phyloP scores from a whole-genome alignment of 2,329 filamentous ascomycete species.

The Clarireedia paspali region DNA sequence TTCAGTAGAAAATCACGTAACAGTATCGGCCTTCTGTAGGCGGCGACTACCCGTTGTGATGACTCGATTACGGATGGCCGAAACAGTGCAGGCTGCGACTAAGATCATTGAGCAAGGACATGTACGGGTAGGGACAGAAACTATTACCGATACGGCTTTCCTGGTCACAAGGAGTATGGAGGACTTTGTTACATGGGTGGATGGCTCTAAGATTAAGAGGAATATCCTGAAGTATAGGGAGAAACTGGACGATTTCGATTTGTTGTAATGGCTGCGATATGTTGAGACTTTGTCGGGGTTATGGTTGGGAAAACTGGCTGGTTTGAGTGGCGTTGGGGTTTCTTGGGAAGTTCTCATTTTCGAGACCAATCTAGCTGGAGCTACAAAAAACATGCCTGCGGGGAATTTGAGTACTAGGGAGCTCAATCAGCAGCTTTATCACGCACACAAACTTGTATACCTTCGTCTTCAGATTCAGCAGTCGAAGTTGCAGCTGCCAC shows the following conservation, averaged over 20 bases:
- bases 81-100: slow-evolving; percentile 75
- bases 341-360: background rate
- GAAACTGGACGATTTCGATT: slow-evolving; percentile 91
- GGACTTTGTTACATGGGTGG: slow-evolving; percentile 94
- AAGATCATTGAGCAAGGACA: slow-evolving; percentile 93
- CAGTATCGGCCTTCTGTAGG: slow-evolving; percentile 81
- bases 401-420: too few relatives aligned
- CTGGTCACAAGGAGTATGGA: slow-evolving; percentile 85
- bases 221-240: slow-evolving; percentile 93
- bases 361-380: background rate
- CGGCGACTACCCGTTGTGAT: slow-evolving; percentile 82
- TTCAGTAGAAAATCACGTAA: slow-evolving; percentile 80
- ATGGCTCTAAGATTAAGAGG: slow-evolving; percentile 93
- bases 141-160: slow-evolving; percentile 83
- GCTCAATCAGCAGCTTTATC: too few relatives aligned
- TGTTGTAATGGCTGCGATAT: slow-evolving; percentile 48
- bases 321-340: background rate
- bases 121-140: slow-evolving; percentile 83
- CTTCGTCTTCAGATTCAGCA: too few relatives aligned
- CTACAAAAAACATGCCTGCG: too few relatives aligned
- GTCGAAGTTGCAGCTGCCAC: too few relatives aligned
- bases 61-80: slow-evolving; percentile 84
- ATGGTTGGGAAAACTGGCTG: slow-evolving; percentile 7
- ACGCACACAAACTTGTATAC: too few relatives aligned
- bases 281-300: background rate